Conservation (phyloP, 345 rosid species). For the Eucalyptus erythrocorys region DNA sequence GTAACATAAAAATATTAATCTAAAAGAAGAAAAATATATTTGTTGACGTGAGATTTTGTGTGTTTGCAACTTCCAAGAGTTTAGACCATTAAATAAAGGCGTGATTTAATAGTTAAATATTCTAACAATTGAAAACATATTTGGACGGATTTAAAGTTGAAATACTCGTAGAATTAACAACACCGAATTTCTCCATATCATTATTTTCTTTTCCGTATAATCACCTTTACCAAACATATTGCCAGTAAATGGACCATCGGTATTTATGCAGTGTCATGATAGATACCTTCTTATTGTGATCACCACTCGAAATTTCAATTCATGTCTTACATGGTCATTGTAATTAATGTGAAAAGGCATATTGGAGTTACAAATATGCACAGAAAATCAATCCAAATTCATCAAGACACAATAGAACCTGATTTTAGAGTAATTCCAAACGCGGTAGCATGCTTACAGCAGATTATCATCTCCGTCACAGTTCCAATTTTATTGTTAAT, state of each 20-base stretch:
- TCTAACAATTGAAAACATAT: too few relatives aligned
- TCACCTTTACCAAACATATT: too few relatives aligned
- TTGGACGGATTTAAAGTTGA: too few relatives aligned
- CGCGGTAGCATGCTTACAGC: neutral
- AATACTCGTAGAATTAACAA: neutral
- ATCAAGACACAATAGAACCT: neutral
- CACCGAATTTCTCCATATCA: neutral
- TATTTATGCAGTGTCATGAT: neutral
- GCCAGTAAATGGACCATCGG: neutral
- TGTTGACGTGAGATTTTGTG: too few relatives aligned
- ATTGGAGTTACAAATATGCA: neutral
- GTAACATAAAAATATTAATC: too few relatives aligned
- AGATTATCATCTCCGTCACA: neutral
- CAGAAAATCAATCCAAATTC: neutral
- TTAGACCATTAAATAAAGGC: rapidly evolving
- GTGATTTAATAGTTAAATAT: too few relatives aligned
- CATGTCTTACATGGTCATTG: neutral
- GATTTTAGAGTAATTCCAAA: neutral
- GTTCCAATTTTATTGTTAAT: neutral
- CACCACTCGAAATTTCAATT: neutral
- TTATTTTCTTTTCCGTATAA: neutral
- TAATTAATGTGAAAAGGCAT: neutral
- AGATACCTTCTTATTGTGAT: neutral
- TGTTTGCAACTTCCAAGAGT: rapidly evolving
- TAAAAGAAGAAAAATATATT: too few relatives aligned